Evolutionary conservation across 805 yeast species (phyloP), one percentile per base, ranked within the genome.

Genomic region (Candida gorgasii): DNA sequence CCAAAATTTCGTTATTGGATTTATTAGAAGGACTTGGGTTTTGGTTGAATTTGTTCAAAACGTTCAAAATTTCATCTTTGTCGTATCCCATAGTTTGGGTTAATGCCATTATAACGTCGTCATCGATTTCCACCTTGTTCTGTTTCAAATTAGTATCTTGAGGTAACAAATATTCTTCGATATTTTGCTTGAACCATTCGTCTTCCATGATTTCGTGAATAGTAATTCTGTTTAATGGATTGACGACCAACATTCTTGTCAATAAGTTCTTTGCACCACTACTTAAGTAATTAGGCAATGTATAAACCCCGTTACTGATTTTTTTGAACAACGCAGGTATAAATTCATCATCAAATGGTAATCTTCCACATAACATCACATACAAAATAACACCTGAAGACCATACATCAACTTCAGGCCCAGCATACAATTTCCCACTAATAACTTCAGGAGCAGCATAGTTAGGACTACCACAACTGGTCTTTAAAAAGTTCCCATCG

Each of bases 381-480:
- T 90, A 92, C 42, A 90, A 71, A 36, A 92, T 89, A 29, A 92
- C 97, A 55, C 98, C 98, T 58, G 96, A 86, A 0, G 95, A 86
- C 98, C 98, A 90, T 42, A 90, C 97, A 63, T 90, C 98, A 36
- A 92, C 97, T 65, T 92, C 97, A 2, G 98, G 97, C 8, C 98
- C 98, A 2, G 97, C 98, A 55, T 90, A 92, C 41, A 92, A 73
- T 61, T 92, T 89, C 26, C 97, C 97, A 47, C 90, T 81, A 44
- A 90, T 90, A 20, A 90, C 97, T 65, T 90, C 98, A 1, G 98
- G 98, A 0, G 98, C 97, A 5, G 98, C 97, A 63, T 90, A 90
- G 60, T 92, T 92, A 43, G 98, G 98, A 6, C 95, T 85, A 4
- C 98, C 98, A 69, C 98, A 92, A 53, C 90, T 82, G 2, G 98